Conservation (phyloP, 164 flowering plant species). For the Brasenia schreberi region DNA sequence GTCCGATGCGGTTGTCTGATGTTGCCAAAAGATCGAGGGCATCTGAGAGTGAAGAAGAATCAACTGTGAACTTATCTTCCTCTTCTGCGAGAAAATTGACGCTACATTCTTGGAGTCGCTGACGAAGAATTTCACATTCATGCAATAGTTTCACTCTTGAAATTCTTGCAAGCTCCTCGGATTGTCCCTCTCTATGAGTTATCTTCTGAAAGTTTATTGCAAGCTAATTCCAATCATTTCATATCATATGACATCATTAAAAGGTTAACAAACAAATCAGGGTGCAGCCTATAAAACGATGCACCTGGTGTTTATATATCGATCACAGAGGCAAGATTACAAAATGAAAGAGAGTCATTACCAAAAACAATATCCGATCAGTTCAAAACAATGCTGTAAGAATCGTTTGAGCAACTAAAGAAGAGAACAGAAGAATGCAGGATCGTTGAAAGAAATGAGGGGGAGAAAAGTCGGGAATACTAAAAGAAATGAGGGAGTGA, state of each 20-base stretch:
- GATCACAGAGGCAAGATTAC: too few relatives aligned
- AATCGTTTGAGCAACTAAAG: too few relatives aligned
- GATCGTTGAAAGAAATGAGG: too few relatives aligned
- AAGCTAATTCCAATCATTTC: background rate
- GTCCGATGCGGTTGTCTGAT: conserved; percentile 48
- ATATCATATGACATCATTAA: background rate
- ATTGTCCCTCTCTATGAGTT: conserved; percentile 44
- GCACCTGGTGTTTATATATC: too few relatives aligned
- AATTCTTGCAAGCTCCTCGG: conserved; percentile 21
- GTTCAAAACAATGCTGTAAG: too few relatives aligned
- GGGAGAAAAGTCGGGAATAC: too few relatives aligned
- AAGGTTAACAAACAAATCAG: too few relatives aligned
- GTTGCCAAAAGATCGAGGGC: conserved; percentile 40
- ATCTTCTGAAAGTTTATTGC: conserved; percentile 32
- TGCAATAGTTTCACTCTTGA: conserved; percentile 42
- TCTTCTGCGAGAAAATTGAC: conserved; percentile 29
- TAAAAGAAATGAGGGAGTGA: too few relatives aligned
- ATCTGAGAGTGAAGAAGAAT: conserved; percentile 48
- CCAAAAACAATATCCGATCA: too few relatives aligned
- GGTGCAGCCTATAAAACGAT: too few relatives aligned
- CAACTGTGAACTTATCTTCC: conserved; percentile 35
- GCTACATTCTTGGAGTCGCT: conserved; percentile 56
- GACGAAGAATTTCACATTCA: conserved; percentile 47
- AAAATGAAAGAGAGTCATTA: too few relatives aligned
- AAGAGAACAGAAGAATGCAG: too few relatives aligned